Evolutionary conservation across 306 rosid genomes (phyloP), one percentile per base, ranked within the genome.

Genomic region (Dicorynia guianensis): DNA sequence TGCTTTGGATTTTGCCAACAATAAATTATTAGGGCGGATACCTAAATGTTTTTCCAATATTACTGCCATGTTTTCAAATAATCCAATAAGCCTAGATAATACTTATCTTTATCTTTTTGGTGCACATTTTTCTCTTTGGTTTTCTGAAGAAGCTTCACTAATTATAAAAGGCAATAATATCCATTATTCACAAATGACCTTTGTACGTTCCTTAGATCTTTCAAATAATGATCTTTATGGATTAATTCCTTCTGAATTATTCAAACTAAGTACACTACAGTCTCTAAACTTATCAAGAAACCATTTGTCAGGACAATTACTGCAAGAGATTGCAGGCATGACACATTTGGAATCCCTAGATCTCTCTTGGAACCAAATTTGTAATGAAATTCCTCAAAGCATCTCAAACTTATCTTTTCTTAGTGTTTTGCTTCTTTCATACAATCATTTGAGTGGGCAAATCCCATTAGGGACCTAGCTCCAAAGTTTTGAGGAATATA

Each of bases 391-490:
- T 59, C 84, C 80, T 17, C 11, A 0, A 0, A 59, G 57, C 68
- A 82, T 79, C 6, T 39, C 80, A 5, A 36, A 0, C 7, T 9
- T 81, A 9, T 63, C 75, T 18, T 81, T 85, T 34, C 55, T 82
- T 8, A 30, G 33, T 10, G 58, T 62, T 18, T 43, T 85, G 13
- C 76, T 79, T 67, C 12, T 82, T 4, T 82, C 86, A 54, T 57
- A 76, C 79, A 85, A 85, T n/a, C 8, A 58, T 49, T 74, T 85
- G 6, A 47, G 8, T 0, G 86, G 86, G 11, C 61, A 53, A 72
- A 79, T 85, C 13, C 83, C 89, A 63, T 0, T 69, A 3, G 76
- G 85, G 9, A 47, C 87, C 35, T 85, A 76, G 14, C 39, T 80
- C 42, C 84, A 50, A 7, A 57, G 43, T 42, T 79, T 79, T 53